Evolutionary conservation across 208 protist species (phyloP), one percentile per base, ranked within the genome.

Genomic region (Leishmania amazonensis): DNA sequence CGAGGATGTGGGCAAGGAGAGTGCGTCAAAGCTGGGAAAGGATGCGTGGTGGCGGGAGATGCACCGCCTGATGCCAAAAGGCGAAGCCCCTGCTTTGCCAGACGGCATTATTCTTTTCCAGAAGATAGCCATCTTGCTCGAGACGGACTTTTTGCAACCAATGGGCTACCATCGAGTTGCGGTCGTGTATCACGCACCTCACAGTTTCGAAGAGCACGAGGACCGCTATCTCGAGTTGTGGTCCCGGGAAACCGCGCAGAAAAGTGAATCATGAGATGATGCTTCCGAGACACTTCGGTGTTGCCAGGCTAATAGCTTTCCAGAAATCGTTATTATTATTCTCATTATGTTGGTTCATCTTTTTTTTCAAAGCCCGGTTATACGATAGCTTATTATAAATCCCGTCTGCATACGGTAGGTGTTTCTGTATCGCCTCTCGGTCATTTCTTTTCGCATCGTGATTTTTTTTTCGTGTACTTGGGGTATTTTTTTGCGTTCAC

Each of bases 81-180:
- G 54, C 62, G 54, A 54, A 65, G 72, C 76, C 8, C 80, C 89
- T 1, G 31, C 38, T 38, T 38, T 91, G 58, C 91, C 94, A 0
- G 89, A 95, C 42, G 90, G 85, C 0, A 83, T 97, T n/a, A 80
- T 95, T 45, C 73, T 95, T 62, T 94, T 91, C 70, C 82, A 86
- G 38, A 75, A 87, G 17, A 78, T 87, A 1, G 86, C 89, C 0
- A 60, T 75, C 11, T 38, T 67, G 47, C 81, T 94, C n/a, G 70
- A 85, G 71, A 65, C 76, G 2, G 65, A 74, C 0, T 87, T 95
- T 78, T 81, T 97, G 31, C 57, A 38, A 17, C 90, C 83, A 51
- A 71, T 87, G 74, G 80, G 81, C 15, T 97, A 90, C 73, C 75
- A 24, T 21, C 76, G 90, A 21, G 79, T 87, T 24, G 78, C 72